Conservation (phyloP, 2,329 filamentous ascomycete species). For the Penicillium sp. region DNA sequence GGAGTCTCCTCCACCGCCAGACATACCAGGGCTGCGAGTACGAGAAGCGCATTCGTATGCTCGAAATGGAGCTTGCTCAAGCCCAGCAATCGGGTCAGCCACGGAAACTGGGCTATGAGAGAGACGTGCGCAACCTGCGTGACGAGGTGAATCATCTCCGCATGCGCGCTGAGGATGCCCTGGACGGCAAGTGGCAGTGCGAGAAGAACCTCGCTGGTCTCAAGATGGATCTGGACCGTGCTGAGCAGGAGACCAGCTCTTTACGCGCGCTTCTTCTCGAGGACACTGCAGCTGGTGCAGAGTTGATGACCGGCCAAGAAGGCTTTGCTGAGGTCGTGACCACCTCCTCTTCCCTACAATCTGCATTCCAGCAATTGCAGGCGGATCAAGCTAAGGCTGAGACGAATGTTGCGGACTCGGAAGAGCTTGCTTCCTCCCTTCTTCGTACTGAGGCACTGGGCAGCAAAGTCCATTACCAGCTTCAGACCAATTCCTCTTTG, state of each 20-base stretch:
- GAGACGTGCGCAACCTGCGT: slow-evolving; percentile 75
- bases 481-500: slow-evolving; percentile 73
- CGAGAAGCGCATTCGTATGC: slow-evolving; percentile 71
- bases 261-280: slow-evolving; percentile 75
- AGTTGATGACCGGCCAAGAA: slow-evolving; percentile 49
- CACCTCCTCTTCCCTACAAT: slow-evolving; percentile 70
- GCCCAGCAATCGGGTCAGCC: slow-evolving; percentile 66
- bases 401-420: slow-evolving; percentile 69
- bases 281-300: slow-evolving; percentile 72
- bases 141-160: slow-evolving; percentile 83
- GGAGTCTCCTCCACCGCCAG: slow-evolving; percentile 80
- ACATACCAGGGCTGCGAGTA: slow-evolving; percentile 81
- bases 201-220: slow-evolving; percentile 85
- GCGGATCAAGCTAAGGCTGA: slow-evolving; percentile 64
- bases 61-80: slow-evolving; percentile 76
- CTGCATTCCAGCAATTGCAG: slow-evolving; percentile 73
- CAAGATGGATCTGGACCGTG: slow-evolving; percentile 95
- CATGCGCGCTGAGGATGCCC: slow-evolving; percentile 84
- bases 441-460: slow-evolving; percentile 77
- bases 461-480: slow-evolving; percentile 73
- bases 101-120: slow-evolving; percentile 75
- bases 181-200: slow-evolving; percentile 94
- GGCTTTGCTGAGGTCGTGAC: slow-evolving; percentile 51
- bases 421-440: slow-evolving; percentile 70
- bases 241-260: slow-evolving; percentile 87